Percentiles rank a stretch among this genome's conserved stretches.
phyloP scores from a whole-genome alignment of 2,329 filamentous ascomycete genomes.

The Phyllosticta capitalensis region DNA sequence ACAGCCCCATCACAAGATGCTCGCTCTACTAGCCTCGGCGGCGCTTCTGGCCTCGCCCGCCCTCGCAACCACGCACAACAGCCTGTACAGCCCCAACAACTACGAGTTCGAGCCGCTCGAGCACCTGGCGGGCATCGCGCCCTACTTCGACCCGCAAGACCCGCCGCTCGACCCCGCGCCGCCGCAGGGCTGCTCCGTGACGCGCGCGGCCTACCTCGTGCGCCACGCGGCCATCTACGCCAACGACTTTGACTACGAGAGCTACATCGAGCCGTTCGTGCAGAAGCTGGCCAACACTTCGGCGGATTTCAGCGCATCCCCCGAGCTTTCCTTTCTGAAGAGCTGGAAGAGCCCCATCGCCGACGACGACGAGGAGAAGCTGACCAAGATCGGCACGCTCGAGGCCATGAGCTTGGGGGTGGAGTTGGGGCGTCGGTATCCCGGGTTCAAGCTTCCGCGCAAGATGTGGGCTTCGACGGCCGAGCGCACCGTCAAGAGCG shows the following conservation, averaged over 20 bases:
- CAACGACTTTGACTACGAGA: constrained; percentile 44
- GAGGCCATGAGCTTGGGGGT: constrained; percentile 52
- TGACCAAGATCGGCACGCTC: constrained; percentile 52
- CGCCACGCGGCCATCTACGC: constrained; percentile 44
- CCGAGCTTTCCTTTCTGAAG: constrained; percentile 46
- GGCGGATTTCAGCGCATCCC: constrained; percentile 48
- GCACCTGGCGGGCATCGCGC: constrained; percentile 42
- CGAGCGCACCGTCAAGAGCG: constrained; percentile 50
- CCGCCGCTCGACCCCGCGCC: constrained; percentile 38
- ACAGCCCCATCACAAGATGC: background rate
- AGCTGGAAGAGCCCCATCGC: constrained; percentile 49
- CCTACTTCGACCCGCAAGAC: constrained; percentile 41
- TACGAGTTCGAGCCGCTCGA: constrained; percentile 36
- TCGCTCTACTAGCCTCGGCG: background rate
- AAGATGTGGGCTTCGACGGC: constrained; percentile 55
- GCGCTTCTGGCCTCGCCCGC: background rate
- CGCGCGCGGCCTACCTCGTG: constrained; percentile 39
- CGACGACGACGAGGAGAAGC: constrained; percentile 47
- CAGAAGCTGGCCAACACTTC: constrained; percentile 50
- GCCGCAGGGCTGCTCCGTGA: constrained; percentile 43
- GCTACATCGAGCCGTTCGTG: constrained; percentile 42
- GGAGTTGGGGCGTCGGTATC: constrained; percentile 50
- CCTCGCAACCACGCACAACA: constrained; percentile 1
- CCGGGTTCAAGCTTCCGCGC: constrained; percentile 41
- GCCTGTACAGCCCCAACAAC: constrained; percentile 9